Evolutionary conservation across 2,329 filamentous ascomycete species (phyloP), one percentile per base, ranked within the genome.

Genomic region (Lasiodiplodia theobromae): DNA sequence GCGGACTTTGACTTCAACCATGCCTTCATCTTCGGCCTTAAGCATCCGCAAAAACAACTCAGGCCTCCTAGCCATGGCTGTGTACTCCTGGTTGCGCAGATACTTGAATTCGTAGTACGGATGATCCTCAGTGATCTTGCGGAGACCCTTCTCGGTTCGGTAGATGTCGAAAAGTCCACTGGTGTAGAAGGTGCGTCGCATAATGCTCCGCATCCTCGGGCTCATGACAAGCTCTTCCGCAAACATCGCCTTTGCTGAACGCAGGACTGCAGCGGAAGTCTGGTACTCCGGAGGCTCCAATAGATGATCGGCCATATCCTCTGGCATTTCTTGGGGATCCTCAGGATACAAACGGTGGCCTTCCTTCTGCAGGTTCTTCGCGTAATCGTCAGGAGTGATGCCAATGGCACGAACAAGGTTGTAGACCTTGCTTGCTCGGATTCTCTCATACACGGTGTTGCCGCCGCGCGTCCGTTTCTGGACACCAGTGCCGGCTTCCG

Each of bases 31-130:
- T 79, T 99, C 96, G 1, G 96, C 96, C 78, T 94, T 96, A 79
- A 98, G 89, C 96, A 99, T 99, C 81, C 96, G 95, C 68, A 99
- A 83, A 78, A 96, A 99, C 31, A 97, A 85, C 72, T 97, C 94
- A 1, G 96, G 96, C 66, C 92, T 90, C 65, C 89, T 88, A 2
- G 93, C 91, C 69, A 98, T 87, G 72, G 96, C 92, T 52, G 85
- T 84, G 70, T 97, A 91, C 8, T 92, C 92, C 79, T 97, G 94
- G 74, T 96, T 94, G 71, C 93, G 89, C 23, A 99, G 86, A 74
- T 99, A 99, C 80, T 99, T 97, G 83, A 99, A 93, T 79, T 98
- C 96, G 77, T 98, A 98, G 80, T 96, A 98, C 0, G 94, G 93
- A 75, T 98, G 94, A 28, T 96, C 90, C 70, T 98, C 95, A 74